phyloP scores from a whole-genome alignment of 768 basidiomycete species.

The Leucocoprinus leucothites region DNA sequence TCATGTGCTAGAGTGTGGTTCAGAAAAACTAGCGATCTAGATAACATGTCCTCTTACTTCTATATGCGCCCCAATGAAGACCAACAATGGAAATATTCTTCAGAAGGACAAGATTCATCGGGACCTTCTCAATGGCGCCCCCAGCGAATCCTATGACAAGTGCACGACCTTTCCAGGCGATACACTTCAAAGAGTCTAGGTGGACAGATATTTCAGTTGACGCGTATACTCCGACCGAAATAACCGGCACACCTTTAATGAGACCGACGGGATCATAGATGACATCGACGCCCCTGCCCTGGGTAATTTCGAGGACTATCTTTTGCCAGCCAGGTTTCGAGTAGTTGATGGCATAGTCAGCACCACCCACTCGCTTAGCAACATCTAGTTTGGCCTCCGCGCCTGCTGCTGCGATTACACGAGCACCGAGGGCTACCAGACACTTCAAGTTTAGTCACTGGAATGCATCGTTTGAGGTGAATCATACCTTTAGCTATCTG shows the following conservation, averaged over 20 bases:
- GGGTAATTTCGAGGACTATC: slow-evolving; percentile 79
- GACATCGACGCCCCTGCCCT: slow-evolving; percentile 82
- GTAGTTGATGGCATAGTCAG: slow-evolving; percentile 84
- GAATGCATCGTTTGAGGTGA: background rate
- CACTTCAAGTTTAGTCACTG: background rate
- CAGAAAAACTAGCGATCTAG: background rate
- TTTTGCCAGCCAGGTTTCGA: slow-evolving; percentile 81
- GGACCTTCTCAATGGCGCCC: slow-evolving; percentile 83
- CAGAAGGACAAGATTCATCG: slow-evolving; percentile 77
- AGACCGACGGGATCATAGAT: slow-evolving; percentile 86
- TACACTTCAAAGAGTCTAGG: slow-evolving; percentile 83
- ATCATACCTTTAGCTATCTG: slow-evolving; percentile 85
- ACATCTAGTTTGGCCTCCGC: slow-evolving; percentile 78
- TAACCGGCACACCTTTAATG: slow-evolving; percentile 52
- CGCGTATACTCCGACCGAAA: background rate
- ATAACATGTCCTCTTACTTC: slow-evolving; percentile 38
- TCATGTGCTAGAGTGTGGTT: slow-evolving; percentile 52
- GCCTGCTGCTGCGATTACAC: slow-evolving; percentile 91
- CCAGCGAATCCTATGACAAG: slow-evolving; percentile 93
- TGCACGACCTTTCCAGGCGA: slow-evolving; percentile 91
- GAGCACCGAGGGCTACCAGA: slow-evolving; percentile 74
- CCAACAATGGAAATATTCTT: slow-evolving; percentile 87
- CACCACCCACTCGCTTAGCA: slow-evolving; percentile 71
- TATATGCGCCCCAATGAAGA: slow-evolving; percentile 84
- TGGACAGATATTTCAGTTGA: background rate